These are phyloP conservation scores for Mycena sanguinolenta DNA, from an alignment of 768 basidiomycete genomes.

Conservation along the genomic window DNA sequence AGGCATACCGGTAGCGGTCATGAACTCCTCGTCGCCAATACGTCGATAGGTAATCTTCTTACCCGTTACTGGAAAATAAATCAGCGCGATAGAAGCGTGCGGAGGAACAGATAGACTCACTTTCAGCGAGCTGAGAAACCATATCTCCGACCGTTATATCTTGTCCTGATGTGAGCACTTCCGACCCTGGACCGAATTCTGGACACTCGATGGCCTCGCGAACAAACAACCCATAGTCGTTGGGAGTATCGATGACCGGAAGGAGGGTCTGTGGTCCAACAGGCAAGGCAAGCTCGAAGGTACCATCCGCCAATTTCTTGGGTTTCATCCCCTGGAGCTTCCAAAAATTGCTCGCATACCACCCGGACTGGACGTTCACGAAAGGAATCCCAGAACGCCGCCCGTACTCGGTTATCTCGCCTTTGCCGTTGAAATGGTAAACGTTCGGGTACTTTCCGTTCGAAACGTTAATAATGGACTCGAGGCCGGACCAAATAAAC, in stretches of 20 bases:
- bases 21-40: slow-evolving; percentile 20
- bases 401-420: slow-evolving; percentile 25
- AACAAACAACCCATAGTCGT: slow-evolving; percentile 35
- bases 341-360: slow-evolving; percentile 24
- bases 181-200: slow-evolving; percentile 27
- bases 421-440: slow-evolving; percentile 35
- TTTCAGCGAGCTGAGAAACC: slow-evolving; percentile 20
- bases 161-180: slow-evolving; percentile 24
- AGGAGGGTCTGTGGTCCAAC: slow-evolving; percentile 27
- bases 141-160: slow-evolving; percentile 22
- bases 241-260: slow-evolving; percentile 30
- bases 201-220: slow-evolving; percentile 27
- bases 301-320: slow-evolving; percentile 4
- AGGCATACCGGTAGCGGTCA: slow-evolving; percentile 18
- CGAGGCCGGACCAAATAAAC: too few species aligned
- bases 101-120: slow-evolving; percentile 13
- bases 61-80: slow-evolving; percentile 17
- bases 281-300: slow-evolving; percentile 26
- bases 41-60: slow-evolving; percentile 19
- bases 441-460: slow-evolving; percentile 22
- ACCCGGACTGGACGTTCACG: slow-evolving; percentile 25
- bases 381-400: slow-evolving; percentile 25
- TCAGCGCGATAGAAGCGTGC: not conserved
- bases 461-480: too few species aligned
- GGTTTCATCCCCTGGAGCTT: slow-evolving; percentile 22